Conservation (phyloP, 2,329 filamentous ascomycete species). For the Colletotrichum spinosum region DNA sequence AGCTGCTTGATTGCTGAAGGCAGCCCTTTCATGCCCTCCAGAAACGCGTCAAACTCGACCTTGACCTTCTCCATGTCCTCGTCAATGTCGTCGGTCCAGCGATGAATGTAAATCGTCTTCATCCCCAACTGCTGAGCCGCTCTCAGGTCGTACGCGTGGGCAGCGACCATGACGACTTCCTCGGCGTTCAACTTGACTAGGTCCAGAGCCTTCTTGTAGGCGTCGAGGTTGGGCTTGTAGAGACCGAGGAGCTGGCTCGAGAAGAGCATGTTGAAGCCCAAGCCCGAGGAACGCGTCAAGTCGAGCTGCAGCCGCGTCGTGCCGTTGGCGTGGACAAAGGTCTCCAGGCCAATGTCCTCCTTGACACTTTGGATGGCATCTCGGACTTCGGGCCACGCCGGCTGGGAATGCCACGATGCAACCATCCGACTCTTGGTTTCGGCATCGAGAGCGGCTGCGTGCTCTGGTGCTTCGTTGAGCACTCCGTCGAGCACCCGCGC, state of each 20-base stretch:
- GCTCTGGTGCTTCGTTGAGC: conserved; percentile 43
- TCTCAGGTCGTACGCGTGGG: conserved; percentile 65
- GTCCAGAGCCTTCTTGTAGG: conserved; percentile 58
- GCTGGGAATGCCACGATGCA: conserved; percentile 60
- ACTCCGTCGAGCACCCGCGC: conserved; percentile 52
- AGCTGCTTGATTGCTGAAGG: conserved; percentile 30
- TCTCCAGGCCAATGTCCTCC: conserved; percentile 50
- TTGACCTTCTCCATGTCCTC: conserved; percentile 57
- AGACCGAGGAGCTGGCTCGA: conserved; percentile 62
- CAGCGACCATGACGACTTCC: conserved; percentile 64
- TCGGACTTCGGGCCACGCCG: conserved; percentile 63
- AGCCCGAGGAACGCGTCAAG: conserved; percentile 57
- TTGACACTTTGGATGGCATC: conserved; percentile 53
- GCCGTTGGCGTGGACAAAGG: conserved; percentile 66
- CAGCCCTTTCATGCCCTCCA: conserved; percentile 41
- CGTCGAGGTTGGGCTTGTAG: conserved; percentile 60
- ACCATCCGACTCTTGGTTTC: conserved; percentile 43
- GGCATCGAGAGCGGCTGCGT: neutral
- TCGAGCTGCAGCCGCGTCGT: conserved; percentile 67
- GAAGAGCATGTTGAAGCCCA: conserved; percentile 64
- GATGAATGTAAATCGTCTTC: conserved; percentile 62
- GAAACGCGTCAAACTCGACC: conserved; percentile 52
- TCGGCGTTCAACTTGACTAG: conserved; percentile 57
- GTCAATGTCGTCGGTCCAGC: conserved; percentile 64
- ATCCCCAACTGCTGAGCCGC: conserved; percentile 61